Conservation (phyloP, 768 basidiomycete species). For the Leccinum obscurum region DNA sequence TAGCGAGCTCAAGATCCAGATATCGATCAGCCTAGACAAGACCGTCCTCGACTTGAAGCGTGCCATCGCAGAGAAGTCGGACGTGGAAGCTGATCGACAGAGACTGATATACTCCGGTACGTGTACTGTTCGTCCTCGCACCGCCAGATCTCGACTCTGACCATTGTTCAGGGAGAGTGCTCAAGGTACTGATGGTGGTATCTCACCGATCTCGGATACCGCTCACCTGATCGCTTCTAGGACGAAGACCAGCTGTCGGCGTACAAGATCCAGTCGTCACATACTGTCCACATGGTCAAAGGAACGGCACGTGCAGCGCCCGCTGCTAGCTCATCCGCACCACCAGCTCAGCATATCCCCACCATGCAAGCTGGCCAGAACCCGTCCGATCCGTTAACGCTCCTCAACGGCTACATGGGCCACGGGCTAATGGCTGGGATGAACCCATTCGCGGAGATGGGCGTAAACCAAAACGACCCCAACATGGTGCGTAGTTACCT, state of each 20-base stretch:
- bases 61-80: constrained; percentile 80
- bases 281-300: constrained; percentile 95
- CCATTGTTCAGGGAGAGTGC: constrained; percentile 54
- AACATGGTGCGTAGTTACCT: constrained; percentile 69
- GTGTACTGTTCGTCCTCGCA: constrained; percentile 21
- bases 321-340: constrained; percentile 41
- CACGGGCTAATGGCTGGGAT: constrained; percentile 81
- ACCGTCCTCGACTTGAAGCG: constrained; percentile 90
- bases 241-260: constrained; percentile 79
- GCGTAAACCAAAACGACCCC: constrained; percentile 88
- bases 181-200: constrained; percentile 52
- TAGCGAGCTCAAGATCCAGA: constrained; percentile 89
- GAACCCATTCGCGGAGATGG: constrained; percentile 92
- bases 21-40: constrained; percentile 78
- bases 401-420: constrained; percentile 73
- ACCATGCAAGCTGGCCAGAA: constrained; percentile 93
- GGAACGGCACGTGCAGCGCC: constrained; percentile 55
- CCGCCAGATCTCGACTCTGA: neutral
- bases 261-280: constrained; percentile 89
- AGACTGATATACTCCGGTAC: constrained; percentile 89
- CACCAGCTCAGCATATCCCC: constrained; percentile 53
- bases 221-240: constrained; percentile 37
- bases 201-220: neutral
- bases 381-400: constrained; percentile 81
- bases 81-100: constrained; percentile 85